These are phyloP conservation scores for Fusarium ramigenum DNA, from an alignment of 2,329 filamentous ascomycete genomes.

Conservation along the genomic window DNA sequence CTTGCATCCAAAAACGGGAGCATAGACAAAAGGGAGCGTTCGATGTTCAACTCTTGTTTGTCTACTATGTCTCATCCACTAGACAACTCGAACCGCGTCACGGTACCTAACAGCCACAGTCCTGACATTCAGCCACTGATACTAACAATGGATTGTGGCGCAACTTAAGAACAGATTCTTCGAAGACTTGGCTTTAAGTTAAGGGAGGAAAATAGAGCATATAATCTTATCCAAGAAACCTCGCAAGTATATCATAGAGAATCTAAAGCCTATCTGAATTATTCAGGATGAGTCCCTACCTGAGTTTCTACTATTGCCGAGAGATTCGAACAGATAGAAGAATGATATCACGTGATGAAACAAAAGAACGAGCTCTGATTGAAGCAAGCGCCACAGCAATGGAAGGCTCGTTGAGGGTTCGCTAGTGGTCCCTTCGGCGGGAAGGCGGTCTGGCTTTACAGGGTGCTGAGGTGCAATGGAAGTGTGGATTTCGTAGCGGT, in stretches of 20 bases:
- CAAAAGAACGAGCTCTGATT: slow-evolving; percentile 25
- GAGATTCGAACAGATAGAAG: not conserved
- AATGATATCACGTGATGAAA: slow-evolving; percentile 26
- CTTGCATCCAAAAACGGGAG: not conserved
- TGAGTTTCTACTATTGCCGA: not conserved
- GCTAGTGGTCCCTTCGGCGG: slow-evolving; percentile 35
- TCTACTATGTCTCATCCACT: slow-evolving; percentile 27
- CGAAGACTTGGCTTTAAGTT: not conserved
- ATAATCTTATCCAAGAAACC: too few species aligned
- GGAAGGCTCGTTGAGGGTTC: slow-evolving; percentile 24
- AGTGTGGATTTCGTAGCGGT: slow-evolving; percentile 34
- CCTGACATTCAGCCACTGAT: slow-evolving; percentile 10
- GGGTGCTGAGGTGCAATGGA: slow-evolving; percentile 4
- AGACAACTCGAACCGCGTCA: slow-evolving; percentile 28
- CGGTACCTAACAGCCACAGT: slow-evolving; percentile 27
- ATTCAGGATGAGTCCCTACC: not conserved
- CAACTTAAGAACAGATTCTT: not conserved
- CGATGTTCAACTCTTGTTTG: slow-evolving; percentile 16
- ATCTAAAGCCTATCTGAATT: not conserved
- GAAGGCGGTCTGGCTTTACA: slow-evolving; percentile 44
- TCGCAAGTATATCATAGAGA: too few species aligned
- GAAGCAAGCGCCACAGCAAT: slow-evolving; percentile 23
- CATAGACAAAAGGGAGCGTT: slow-evolving; percentile 8
- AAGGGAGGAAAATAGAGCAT: not conserved
- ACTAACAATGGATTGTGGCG: not conserved